Base-by-base conservation (phyloP, 23 red algal genomes). In the Porphyridium purpureum region DNA sequence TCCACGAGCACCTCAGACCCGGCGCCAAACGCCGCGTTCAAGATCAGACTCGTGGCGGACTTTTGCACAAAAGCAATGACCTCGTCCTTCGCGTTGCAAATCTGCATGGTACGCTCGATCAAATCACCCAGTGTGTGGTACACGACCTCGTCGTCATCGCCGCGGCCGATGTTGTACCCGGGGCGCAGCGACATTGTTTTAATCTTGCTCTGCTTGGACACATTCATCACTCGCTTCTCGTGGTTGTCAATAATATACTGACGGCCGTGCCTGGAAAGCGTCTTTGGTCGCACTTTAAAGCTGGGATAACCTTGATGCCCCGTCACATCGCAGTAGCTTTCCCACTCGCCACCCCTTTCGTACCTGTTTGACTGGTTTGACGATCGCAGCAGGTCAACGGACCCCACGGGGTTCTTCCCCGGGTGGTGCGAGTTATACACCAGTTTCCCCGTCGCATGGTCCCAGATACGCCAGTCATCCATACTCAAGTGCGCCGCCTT, bases 311-410 rank as follows among this genome's bases (percentile, higher is more conserved):
- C 27, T 6, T 47, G 56, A 4, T 57, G 53, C 21, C 55, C 64
- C 19, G 61, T 55, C 19, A 81, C 75, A 36, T 81, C 75, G 20
- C 62, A 69, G 33, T 70, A 52, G 0, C 40, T 54, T 8, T 81
- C 75, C 75, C 75, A 81, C 33, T 81, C 75, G 4, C 56, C 72
- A 14, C 75, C 75, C 51, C n/a, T n/a, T n/a, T n/a, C n/a, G n/a
- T n/a, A n/a, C n/a, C n/a, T n/a, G n/a, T n/a, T n/a, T n/a, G n/a
- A n/a, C n/a, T n/a, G n/a, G n/a, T n/a, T n/a, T n/a, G n/a, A n/a
- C n/a, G n/a, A n/a, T n/a, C n/a, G n/a, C n/a, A n/a, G n/a, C n/a
- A n/a, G n/a, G n/a, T n/a, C n/a, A n/a, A n/a, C n/a, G n/a, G n/a
- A n/a, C n/a, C 34, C 5, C 34, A 38, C 34, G 34, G 75, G 75